These are phyloP conservation scores for Blastomyces gilchristii DNA, from an alignment of 2,329 filamentous ascomycete species.

Conservation along the genomic window DNA sequence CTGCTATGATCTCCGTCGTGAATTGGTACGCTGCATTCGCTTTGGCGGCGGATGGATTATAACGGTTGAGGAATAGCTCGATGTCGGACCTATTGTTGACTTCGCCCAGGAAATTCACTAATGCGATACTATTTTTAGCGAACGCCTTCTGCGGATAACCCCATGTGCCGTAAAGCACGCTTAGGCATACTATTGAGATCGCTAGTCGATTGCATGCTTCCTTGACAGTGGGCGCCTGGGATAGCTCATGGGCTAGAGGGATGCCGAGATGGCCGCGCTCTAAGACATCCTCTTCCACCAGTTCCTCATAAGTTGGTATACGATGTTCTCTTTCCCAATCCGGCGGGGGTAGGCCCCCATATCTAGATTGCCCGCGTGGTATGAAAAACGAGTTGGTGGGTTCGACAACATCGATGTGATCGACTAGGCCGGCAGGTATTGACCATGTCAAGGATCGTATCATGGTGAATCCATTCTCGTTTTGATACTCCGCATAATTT, in stretches of 20 bases:
- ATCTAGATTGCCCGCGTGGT: not conserved
- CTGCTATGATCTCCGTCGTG: not conserved
- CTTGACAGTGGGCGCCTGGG: not conserved
- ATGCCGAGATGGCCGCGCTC: constrained; percentile 3
- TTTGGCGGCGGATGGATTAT: not conserved
- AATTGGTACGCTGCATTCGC: constrained; percentile 5
- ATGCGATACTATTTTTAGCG: not conserved
- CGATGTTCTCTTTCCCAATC: not conserved
- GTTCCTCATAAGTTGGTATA: constrained; percentile 1
- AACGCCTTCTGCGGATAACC: constrained; percentile 1
- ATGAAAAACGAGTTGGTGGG: constrained; percentile 1
- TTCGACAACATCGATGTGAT: constrained; percentile 3
- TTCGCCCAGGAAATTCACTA: not conserved
- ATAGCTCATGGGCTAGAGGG: constrained; percentile 1
- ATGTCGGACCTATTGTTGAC: not conserved
- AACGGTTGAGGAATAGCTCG: not conserved
- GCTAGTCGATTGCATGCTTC: constrained; percentile 3
- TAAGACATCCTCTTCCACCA: not conserved
- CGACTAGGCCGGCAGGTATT: not conserved
- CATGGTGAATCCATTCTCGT: not conserved
- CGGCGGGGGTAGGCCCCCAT: not conserved
- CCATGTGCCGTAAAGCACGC: constrained; percentile 2
- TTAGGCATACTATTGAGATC: not conserved
- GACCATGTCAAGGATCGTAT: not conserved
- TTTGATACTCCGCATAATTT: not conserved